Percentiles rank a stretch among this genome's conserved stretches.
Conservation (phyloP, 2,329 filamentous ascomycete species). For the Juglanconis oblonga region DNA sequence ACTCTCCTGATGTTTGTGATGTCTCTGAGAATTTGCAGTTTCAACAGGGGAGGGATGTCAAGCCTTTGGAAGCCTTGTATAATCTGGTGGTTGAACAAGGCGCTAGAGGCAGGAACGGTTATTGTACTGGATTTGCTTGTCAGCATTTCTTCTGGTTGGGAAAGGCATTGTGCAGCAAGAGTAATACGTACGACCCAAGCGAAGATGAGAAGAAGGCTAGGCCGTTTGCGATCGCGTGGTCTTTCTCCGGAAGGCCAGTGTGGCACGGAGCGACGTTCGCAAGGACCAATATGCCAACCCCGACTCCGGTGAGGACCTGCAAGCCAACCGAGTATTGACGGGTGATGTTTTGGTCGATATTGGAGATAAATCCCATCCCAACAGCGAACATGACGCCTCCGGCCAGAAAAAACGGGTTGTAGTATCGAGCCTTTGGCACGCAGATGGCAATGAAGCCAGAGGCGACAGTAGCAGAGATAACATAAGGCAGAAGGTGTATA, state of each 20-base stretch:
- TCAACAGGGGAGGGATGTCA: neutral
- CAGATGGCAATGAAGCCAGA: neutral
- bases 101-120: neutral
- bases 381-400: conserved; percentile 4
- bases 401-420: conserved; percentile 15
- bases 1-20: neutral
- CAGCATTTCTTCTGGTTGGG: neutral
- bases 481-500: conserved; percentile 13
- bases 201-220: conserved; percentile 9
- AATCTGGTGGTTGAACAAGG: neutral
- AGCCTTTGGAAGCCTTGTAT: neutral
- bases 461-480: conserved; percentile 5
- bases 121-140: neutral
- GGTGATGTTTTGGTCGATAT: neutral
- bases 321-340: neutral
- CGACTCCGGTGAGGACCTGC: conserved; percentile 6
- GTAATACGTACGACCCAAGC: neutral
- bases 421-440: conserved; percentile 13
- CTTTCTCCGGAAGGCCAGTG: conserved; percentile 4
- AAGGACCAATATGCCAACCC: conserved; percentile 12
- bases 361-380: conserved; percentile 2
- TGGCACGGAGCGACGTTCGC: conserved; percentile 16
- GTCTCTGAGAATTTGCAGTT: neutral
- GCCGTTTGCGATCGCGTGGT: conserved; percentile 14
- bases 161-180: neutral